Evolutionary conservation across 164 flowering plant genomes (phyloP), one percentile per base, ranked within the genome.

Genomic region (Macadamia tetraphylla): DNA sequence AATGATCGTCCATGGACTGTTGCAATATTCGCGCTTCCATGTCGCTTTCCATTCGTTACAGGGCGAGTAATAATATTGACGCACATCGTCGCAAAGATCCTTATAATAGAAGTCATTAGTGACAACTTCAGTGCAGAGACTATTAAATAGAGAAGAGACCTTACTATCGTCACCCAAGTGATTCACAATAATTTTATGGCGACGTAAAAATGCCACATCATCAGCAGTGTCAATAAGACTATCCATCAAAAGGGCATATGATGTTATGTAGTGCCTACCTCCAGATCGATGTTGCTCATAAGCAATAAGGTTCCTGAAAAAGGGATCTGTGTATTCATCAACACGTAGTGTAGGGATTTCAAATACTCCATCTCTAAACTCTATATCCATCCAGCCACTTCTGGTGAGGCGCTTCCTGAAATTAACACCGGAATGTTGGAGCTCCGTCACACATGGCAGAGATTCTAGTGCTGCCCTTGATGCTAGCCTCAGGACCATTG

Each of bases 211-310:
- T 23, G 23, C 23, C 23, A 23, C 23, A 23, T 23, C 23, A 23
- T 23, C 23, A 23, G 23, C 23, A 23, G 23, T 23, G 23, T 23
- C 23, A 23, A 23, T 23, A 23, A 82, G 73, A 66, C 70, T 60
- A 10, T 48, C 58, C 71, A 82, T 73, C 56, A 82, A 67, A 4
- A 46, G 0, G 1, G 67, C 75, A 53, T 78, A 81, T 1, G 74
- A 74, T 5, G 75, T 58, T 1, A 78, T 51, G 32, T 48, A 68
- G 35, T 12, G 5, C 13, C 5, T 6, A 3, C 5, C 61, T 57
- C 82, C 1, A 60, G 56, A 0, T 80, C 84, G 5, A 79, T 74
- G n/a, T 79, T 58, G 23, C 81, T 83, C 61, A 76, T 53, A 23
- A 23, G 23, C 23, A 23, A 23, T 23, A 23, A 23, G 23, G 23